Conservation (phyloP, 2,329 filamentous ascomycete species). For the Rhinocladiella mackenziei region DNA sequence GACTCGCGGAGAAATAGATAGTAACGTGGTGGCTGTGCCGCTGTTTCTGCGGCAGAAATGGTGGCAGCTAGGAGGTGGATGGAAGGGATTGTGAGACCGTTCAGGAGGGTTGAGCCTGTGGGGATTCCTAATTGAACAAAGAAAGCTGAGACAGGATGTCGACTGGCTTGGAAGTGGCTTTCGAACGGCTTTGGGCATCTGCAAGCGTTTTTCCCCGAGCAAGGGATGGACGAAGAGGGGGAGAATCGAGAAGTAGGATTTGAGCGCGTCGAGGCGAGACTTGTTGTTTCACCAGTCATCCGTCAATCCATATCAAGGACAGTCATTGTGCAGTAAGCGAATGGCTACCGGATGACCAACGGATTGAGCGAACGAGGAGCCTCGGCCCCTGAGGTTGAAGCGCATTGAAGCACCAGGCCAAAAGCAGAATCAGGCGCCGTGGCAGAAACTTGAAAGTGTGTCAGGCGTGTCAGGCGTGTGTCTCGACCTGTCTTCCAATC, state of each 20-base stretch:
- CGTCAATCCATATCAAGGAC: conserved; percentile 12
- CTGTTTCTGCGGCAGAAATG: conserved; percentile 15
- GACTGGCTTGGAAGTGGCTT: conserved; percentile 3
- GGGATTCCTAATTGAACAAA: conserved; percentile 2
- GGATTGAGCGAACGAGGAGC: conserved; percentile 9
- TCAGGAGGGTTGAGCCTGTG: conserved; percentile 22
- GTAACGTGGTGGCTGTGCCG: conserved; percentile 16
- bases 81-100: conserved; percentile 21
- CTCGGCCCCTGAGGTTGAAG: too few species aligned
- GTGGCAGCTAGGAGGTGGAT: conserved; percentile 15
- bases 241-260: conserved; percentile 7
- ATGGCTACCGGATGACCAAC: conserved; percentile 7
- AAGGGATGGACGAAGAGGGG: too few species aligned
- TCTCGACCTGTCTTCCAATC: conserved; percentile 16
- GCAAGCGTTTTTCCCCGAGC: conserved; percentile 7
- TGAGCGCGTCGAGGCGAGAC: conserved; percentile 17
- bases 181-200: too few species aligned
- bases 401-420: too few species aligned
- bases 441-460: too few species aligned
- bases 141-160: conserved; percentile 17
- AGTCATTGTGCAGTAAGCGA: neutral
- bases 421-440: too few species aligned
- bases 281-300: conserved; percentile 23
- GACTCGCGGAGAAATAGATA: conserved; percentile 13
- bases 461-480: conserved; percentile 26